Percentiles rank a stretch among this genome's conserved stretches.
Evolutionary conservation across 2,329 filamentous ascomycete genomes (phyloP).

Genomic region (Capronia americana): DNA sequence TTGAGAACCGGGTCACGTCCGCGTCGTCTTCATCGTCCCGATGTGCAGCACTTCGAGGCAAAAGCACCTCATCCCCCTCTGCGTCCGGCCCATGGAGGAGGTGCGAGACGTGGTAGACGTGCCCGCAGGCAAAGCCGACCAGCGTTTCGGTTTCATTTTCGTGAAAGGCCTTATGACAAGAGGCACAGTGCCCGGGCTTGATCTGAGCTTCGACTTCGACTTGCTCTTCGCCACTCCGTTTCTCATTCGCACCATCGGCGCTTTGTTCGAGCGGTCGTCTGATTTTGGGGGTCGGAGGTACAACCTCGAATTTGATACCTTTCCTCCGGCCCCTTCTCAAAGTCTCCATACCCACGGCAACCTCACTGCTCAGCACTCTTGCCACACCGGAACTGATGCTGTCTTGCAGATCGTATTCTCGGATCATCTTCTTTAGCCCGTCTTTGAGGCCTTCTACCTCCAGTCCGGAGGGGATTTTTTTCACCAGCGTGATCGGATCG

Average conservation of each 20-base stretch:
- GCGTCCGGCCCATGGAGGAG: constrained; percentile 54
- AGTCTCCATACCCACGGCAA: constrained; percentile 79
- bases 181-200: constrained; percentile 36
- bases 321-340: constrained; percentile 79
- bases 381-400: constrained; percentile 92
- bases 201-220: constrained; percentile 15
- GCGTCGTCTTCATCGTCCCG: constrained; percentile 37
- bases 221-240: constrained; percentile 10
- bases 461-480: constrained; percentile 88
- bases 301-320: constrained; percentile 86
- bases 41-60: constrained; percentile 27
- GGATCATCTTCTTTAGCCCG: constrained; percentile 86
- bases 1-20: constrained; percentile 41
- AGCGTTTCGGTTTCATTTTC: constrained; percentile 61
- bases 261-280: constrained; percentile 4
- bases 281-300: not conserved
- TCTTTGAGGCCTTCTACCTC: constrained; percentile 90
- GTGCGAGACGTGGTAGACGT: constrained; percentile 70
- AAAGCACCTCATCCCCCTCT: constrained; percentile 40
- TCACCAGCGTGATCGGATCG: constrained; percentile 86
- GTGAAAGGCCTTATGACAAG: constrained; percentile 34
- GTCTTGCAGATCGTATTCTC: constrained; percentile 93
- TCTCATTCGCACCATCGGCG: constrained; percentile 2
- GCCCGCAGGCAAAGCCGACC: constrained; percentile 71
- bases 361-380: constrained; percentile 83